Conservation (phyloP, 2,329 filamentous ascomycete genomes). For the Ambrosiella beaveri region DNA sequence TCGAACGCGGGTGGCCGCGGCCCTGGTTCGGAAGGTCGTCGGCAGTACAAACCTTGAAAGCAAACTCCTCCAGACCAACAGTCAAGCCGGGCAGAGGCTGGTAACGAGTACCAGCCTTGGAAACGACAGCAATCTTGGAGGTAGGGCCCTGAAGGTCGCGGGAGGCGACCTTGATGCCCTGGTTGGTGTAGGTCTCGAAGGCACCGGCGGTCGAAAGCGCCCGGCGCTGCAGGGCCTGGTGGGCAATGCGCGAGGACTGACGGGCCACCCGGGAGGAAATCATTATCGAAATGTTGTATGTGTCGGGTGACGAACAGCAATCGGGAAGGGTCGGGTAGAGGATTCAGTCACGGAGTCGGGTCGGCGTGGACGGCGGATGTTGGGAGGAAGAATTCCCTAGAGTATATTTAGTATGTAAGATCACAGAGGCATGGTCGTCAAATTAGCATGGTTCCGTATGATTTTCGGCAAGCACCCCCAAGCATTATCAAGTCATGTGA, state of each 20-base stretch:
- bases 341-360: conserved; percentile 17
- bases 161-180: conserved; percentile 82
- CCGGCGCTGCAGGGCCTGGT: conserved; percentile 29
- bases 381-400: conserved; percentile 25
- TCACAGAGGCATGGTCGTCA: conserved; percentile 7
- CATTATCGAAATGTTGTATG: conserved; percentile 44
- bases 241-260: conserved; percentile 40
- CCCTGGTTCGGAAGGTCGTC: conserved; percentile 1
- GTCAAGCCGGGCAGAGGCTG: conserved; percentile 79
- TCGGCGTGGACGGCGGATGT: conserved; percentile 6
- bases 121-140: conserved; percentile 76
- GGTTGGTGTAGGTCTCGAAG: conserved; percentile 73
- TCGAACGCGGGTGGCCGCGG: neutral
- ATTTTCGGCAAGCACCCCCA: conserved; percentile 11
- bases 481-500: conserved; percentile 9
- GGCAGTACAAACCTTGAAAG: conserved; percentile 60
- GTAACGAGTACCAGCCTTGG: conserved; percentile 88
- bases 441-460: conserved; percentile 14
- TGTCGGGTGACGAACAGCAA: conserved; percentile 30
- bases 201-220: conserved; percentile 51
- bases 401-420: conserved; percentile 2
- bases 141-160: conserved; percentile 79
- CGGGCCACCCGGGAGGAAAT: conserved; percentile 41
- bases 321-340: conserved; percentile 19
- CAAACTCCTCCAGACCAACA: conserved; percentile 82